Evolutionary conservation across 768 basidiomycete genomes (phyloP).

Genomic region (Nidula microcarpa): DNA sequence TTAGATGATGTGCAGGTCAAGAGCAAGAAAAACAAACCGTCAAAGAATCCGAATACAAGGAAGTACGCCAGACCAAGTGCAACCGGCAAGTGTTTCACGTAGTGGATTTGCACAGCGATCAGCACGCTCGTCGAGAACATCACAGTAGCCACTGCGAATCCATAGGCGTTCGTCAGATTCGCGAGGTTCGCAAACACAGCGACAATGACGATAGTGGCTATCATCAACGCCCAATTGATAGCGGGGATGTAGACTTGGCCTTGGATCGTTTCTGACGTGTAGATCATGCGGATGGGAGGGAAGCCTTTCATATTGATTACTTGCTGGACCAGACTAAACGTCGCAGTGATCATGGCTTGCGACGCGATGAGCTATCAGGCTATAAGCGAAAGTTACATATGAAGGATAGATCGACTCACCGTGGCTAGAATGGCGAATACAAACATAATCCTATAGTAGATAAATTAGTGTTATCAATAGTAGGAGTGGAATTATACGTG

Average conservation of each 20-base stretch:
- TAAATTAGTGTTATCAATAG: neutral
- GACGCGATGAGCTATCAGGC: constrained; percentile 51
- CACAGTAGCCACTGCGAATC: constrained; percentile 64
- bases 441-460: constrained; percentile 50
- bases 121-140: constrained; percentile 61
- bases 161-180: constrained; percentile 58
- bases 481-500: constrained; percentile 11
- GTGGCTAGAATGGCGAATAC: constrained; percentile 64
- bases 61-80: constrained; percentile 43
- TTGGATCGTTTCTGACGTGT: constrained; percentile 57
- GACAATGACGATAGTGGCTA: constrained; percentile 50
- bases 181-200: constrained; percentile 51
- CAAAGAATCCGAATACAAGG: constrained; percentile 58
- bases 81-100: constrained; percentile 47
- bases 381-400: neutral
- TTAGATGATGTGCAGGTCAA: neutral
- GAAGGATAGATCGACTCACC: constrained; percentile 25
- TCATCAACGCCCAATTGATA: constrained; percentile 57
- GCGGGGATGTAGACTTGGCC: constrained; percentile 69
- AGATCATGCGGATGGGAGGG: constrained; percentile 53
- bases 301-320: constrained; percentile 59
- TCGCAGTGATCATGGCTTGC: constrained; percentile 68
- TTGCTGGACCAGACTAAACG: constrained; percentile 62
- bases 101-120: constrained; percentile 53
- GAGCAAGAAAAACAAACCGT: constrained; percentile 30